A percentile compares a stretch with the other conserved stretches of the same genome.
Conservation (phyloP, 345 rosid species). For the Populus euphratica region DNA sequence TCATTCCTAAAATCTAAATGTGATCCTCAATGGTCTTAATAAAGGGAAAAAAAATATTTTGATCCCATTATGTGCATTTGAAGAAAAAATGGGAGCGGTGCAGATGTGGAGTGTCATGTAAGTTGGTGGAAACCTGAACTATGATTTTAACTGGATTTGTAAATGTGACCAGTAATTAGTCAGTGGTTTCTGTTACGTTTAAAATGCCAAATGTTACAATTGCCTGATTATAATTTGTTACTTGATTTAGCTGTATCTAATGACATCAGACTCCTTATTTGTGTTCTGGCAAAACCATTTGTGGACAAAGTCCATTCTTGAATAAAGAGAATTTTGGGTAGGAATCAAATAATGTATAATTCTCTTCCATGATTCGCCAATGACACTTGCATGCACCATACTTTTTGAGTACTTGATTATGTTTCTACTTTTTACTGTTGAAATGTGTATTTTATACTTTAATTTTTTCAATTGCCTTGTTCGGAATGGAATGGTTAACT, state of each 20-base stretch:
- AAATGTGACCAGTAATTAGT: not conserved
- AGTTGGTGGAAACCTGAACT: constrained; percentile 6
- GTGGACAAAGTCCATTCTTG: not conserved
- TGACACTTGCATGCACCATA: not conserved
- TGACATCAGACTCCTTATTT: not conserved
- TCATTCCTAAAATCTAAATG: not conserved
- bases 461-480: not conserved
- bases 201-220: not conserved
- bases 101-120: not conserved
- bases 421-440: not conserved
- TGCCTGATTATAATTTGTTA: not conserved
- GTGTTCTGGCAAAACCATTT: not conserved
- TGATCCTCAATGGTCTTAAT: not conserved
- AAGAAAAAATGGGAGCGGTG: not conserved
- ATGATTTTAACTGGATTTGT: not conserved
- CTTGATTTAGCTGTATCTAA: not conserved
- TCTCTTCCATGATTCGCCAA: not conserved
- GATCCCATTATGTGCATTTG: not conserved
- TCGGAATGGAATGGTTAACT: not conserved
- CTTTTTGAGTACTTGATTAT: not conserved
- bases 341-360: not conserved
- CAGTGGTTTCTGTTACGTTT: not conserved
- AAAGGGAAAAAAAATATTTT: not conserved
- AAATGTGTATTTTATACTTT: not conserved
- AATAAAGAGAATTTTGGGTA: not conserved